Evolutionary conservation across 805 yeast genomes (phyloP).

Genomic region (Ogataea saltuana): DNA sequence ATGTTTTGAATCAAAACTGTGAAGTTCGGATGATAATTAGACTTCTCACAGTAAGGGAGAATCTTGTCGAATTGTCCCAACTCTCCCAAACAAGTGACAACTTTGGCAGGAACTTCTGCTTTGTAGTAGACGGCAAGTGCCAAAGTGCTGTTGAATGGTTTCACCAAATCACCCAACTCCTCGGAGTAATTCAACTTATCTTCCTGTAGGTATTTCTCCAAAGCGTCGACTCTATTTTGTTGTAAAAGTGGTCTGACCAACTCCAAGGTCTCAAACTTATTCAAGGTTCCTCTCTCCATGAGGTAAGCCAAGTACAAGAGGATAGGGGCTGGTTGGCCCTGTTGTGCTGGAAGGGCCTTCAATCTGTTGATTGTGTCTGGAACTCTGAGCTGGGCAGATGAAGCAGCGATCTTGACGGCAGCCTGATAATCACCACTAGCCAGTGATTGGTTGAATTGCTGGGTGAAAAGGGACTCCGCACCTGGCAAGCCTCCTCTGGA

Average conservation of each 20-base stretch:
- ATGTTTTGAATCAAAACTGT: constrained; percentile 86
- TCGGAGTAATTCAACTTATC: constrained; percentile 94
- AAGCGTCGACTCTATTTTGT: constrained; percentile 88
- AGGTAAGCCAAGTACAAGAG: constrained; percentile 88
- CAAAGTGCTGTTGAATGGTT: constrained; percentile 79
- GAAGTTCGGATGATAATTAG: constrained; percentile 85
- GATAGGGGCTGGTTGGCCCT: constrained; percentile 94
- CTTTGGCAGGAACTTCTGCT: constrained; percentile 81
- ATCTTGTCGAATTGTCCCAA: constrained; percentile 96
- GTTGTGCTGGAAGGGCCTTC: constrained; percentile 86
- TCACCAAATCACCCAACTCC: constrained; percentile 94
- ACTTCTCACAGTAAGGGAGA: constrained; percentile 89
- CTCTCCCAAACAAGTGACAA: constrained; percentile 89
- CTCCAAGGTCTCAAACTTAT: constrained; percentile 91
- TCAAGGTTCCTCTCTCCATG: constrained; percentile 88
- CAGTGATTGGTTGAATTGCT: constrained; percentile 86
- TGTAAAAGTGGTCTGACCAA: constrained; percentile 93
- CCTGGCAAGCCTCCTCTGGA: constrained; percentile 97
- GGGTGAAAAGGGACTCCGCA: constrained; percentile 87
- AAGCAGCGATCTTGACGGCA: constrained; percentile 97
- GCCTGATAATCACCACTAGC: constrained; percentile 82
- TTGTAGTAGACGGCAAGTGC: constrained; percentile 91
- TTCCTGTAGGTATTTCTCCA: constrained; percentile 96
- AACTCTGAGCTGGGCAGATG: constrained; percentile 89
- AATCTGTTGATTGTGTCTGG: constrained; percentile 92